Evolutionary conservation across 345 rosid genomes (phyloP), one percentile per base, ranked within the genome.

Genomic region (Gossypium thurberi): DNA sequence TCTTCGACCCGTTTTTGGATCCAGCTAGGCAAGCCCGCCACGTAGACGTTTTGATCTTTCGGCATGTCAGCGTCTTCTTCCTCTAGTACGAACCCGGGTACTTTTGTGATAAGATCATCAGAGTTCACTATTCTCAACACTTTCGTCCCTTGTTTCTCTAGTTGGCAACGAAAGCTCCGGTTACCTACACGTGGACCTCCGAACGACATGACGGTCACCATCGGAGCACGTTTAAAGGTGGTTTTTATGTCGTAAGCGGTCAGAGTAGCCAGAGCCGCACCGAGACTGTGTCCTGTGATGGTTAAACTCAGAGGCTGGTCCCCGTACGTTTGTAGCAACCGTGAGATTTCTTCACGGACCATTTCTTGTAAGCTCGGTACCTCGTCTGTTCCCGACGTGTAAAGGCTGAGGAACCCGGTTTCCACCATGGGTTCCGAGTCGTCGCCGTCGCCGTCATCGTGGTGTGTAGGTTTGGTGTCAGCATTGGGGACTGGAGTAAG

Each of bases 181-280:
- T 94, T 87, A 1, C 99, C 99, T 2, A 94, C 96, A 10, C 97
- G 92, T 9, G 99, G 99, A 48, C 97, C 96, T 2, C 97, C 99
- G 51, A 94, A 94, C 5, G 99, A 94, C 63, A 94, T 79, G 6
- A 94, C 99, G 2, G 99, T 89, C 17, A 89, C 93, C 72, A 87
- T 75, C 0, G 98, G 92, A 10, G 88, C 78, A 2, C 65, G 53
- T 43, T 73, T 78, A 70, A 90, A 87, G 25, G 81, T 80, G 50
- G 90, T 83, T 58, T 84, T 91, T 50, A 95, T 80, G 73, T 95
- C 97, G 57, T 87, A 86, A 0, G 98, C 98, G 0, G 94, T 79
- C 10, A 94, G 82, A 1, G 86, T 90, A 1, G 97, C 97, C 3
- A 94, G 86, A 13, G 98, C 98, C 0, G 98, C 98, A 3, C 98